Evolutionary conservation across 345 rosid species (phyloP), one percentile per base, ranked within the genome.

Genomic region (Arabidopsis suecica): DNA sequence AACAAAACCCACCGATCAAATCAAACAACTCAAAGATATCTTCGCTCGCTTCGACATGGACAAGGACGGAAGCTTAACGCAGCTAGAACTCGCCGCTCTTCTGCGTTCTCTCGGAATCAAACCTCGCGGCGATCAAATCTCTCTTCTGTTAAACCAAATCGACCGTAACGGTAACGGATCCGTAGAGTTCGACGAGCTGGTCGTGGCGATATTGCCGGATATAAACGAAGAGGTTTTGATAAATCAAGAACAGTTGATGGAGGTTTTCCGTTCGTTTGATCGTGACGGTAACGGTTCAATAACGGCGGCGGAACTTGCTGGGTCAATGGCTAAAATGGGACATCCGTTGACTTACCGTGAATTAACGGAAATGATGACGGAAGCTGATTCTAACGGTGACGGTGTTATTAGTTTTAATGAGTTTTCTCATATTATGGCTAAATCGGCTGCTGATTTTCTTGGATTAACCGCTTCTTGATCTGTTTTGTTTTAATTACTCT

Each of bases 21-120:
- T 90, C 2, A 79, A 83, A 44, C 96, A 94, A 66, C 90, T 94
- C 11, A 84, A 81, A 78, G 96, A 84, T 83, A 91, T 94, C 53
- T 94, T 94, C 87, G 59, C n/a, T 38, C 89, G 90, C 4, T 94
- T 94, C 80, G 97, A 94, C 86, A 88, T 91, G 97, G 93, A 94
- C 75, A 59, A 84, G 11, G 93, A 90, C 66, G 96, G 90, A 65
- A 90, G 91, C 86, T 82, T 90, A 5, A 90, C 96, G 1, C 91
- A 85, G 57, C 90, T 94, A 1, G 98, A 91, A 63, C 89, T 94
- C 44, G 98, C 95, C 12, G 95, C 98, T 6, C 93, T 94, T 55
- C 86, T 94, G 32, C 91, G 97, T 7, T 87, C 98, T 37, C 77
- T 91, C 14, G 97, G 98, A 8, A 85, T 91, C 65, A 94, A 90